Percentiles rank a stretch among this genome's conserved stretches.
These are phyloP conservation scores for Haplographium delicatum DNA, from an alignment of 495 filamentous ascomycete genomes.

Conservation along the genomic window DNA sequence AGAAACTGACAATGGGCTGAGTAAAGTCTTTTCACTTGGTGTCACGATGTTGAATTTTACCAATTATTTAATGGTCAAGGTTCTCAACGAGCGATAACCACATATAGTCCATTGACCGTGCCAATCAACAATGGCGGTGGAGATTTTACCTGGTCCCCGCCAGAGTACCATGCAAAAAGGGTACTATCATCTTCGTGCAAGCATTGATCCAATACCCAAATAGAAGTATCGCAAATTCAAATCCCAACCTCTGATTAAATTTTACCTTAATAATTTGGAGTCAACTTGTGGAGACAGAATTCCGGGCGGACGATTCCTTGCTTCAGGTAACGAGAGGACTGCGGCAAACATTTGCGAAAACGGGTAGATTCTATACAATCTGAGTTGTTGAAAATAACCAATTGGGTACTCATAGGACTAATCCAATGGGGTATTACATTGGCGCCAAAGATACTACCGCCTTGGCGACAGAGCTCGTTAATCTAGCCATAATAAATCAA, in stretches of 20 bases:
- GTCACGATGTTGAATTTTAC: too few relatives aligned
- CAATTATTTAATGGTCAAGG: slow-evolving; percentile 8
- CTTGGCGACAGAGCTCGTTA: slow-evolving; percentile 26
- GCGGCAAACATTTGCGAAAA: neutral
- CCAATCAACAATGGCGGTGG: neutral
- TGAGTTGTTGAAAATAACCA: neutral
- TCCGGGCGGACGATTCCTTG: neutral
- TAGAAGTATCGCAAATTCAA: slow-evolving; percentile 2
- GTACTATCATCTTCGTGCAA: slow-evolving; percentile 1
- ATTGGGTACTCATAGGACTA: slow-evolving; percentile 18
- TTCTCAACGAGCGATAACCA: slow-evolving; percentile 1
- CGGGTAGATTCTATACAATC: neutral
- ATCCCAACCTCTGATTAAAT: neutral
- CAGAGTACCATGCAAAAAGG: neutral
- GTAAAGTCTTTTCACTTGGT: too few relatives aligned
- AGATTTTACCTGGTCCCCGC: neutral
- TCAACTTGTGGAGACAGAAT: neutral
- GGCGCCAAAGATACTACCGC: slow-evolving; percentile 2
- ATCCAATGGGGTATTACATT: slow-evolving; percentile 25
- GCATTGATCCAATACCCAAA: slow-evolving; percentile 2
- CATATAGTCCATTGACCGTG: neutral
- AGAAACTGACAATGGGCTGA: too few relatives aligned
- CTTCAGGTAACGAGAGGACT: slow-evolving; percentile 1
- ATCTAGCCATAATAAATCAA: slow-evolving; percentile 11
- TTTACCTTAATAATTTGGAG: neutral